Percentiles rank a stretch among this genome's conserved stretches.
These are phyloP conservation scores for Staphylotrichum tortipilum DNA, from an alignment of 495 filamentous ascomycete species.

Conservation along the genomic window DNA sequence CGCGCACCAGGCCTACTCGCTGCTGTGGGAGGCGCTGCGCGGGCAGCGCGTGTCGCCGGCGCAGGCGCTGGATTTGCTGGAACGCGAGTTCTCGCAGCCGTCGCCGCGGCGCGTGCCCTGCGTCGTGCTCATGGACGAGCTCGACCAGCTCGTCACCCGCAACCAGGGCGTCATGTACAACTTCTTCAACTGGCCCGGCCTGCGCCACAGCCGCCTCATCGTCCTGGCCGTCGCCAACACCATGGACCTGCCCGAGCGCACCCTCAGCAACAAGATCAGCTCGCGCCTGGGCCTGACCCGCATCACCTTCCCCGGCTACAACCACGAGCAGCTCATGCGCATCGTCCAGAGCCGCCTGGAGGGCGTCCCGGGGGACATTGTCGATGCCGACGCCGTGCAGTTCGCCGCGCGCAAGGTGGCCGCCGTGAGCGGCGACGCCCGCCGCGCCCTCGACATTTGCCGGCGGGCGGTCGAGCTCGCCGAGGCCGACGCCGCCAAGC, in stretches of 20 bases:
- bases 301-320: constrained; percentile 96
- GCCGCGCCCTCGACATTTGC: constrained; percentile 91
- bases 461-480: constrained; percentile 92
- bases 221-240: constrained; percentile 98
- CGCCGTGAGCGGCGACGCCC: constrained; percentile 87
- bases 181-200: constrained; percentile 99
- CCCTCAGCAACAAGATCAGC: constrained; percentile 95
- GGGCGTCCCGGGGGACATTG: constrained; percentile 79
- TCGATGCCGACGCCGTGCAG: constrained; percentile 88
- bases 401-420: constrained; percentile 96
- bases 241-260: constrained; percentile 97
- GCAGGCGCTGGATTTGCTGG: constrained; percentile 83
- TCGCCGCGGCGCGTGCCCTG: constrained; percentile 86
- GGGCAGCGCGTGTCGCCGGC: constrained; percentile 86
- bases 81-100: constrained; percentile 84
- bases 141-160: constrained; percentile 94
- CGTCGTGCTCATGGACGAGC: constrained; percentile 97
- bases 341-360: constrained; percentile 87
- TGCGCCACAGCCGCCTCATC: constrained; percentile 83
- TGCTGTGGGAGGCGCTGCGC: constrained; percentile 93
- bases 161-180: constrained; percentile 99
- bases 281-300: constrained; percentile 80
- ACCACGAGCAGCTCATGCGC: constrained; percentile 93
- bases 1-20: constrained; percentile 89
- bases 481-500: constrained; percentile 72